A percentile compares a stretch with the other conserved stretches of the same genome.
phyloP scores from a whole-genome alignment of 441 rosid species.

The Erodium chrysanthum region DNA sequence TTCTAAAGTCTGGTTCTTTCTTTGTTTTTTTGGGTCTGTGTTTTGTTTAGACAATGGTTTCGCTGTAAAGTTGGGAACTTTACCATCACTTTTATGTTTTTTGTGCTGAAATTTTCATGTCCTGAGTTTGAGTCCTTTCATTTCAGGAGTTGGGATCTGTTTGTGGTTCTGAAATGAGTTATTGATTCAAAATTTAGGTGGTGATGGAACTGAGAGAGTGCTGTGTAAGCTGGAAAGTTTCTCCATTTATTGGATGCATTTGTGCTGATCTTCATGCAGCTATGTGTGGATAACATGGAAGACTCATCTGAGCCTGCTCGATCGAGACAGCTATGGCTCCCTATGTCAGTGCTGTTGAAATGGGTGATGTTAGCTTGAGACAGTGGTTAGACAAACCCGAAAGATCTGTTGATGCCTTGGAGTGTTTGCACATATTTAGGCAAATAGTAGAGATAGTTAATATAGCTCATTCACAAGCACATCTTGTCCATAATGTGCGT shows the following conservation, averaged over 20 bases:
- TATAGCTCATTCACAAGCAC: slow-evolving; percentile 17
- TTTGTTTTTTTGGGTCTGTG: neutral
- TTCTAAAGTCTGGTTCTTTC: neutral
- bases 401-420: slow-evolving; percentile 17
- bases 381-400: slow-evolving; percentile 22
- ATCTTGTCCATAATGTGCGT: slow-evolving; percentile 17
- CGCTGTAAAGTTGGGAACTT: too few species aligned
- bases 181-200: slow-evolving; percentile 36
- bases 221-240: slow-evolving; percentile 30
- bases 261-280: slow-evolving; percentile 18
- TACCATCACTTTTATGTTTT: too few species aligned
- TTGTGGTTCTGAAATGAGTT: slow-evolving; percentile 29
- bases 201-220: slow-evolving; percentile 31
- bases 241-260: slow-evolving; percentile 28
- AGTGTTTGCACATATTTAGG: slow-evolving; percentile 20
- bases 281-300: slow-evolving; percentile 50
- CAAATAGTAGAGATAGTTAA: slow-evolving; percentile 20
- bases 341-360: too few species aligned
- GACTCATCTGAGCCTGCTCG: slow-evolving; percentile 58
- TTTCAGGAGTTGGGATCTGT: slow-evolving; percentile 17
- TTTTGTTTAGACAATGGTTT: neutral
- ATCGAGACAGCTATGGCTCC: too few species aligned
- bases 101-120: slow-evolving; percentile 15
- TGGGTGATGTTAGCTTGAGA: slow-evolving; percentile 16
- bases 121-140: slow-evolving; percentile 15